These are phyloP conservation scores for Gaertneriomyces sp. DNA, from an alignment of 192 early-diverging fungal species.

Conservation along the genomic window DNA sequence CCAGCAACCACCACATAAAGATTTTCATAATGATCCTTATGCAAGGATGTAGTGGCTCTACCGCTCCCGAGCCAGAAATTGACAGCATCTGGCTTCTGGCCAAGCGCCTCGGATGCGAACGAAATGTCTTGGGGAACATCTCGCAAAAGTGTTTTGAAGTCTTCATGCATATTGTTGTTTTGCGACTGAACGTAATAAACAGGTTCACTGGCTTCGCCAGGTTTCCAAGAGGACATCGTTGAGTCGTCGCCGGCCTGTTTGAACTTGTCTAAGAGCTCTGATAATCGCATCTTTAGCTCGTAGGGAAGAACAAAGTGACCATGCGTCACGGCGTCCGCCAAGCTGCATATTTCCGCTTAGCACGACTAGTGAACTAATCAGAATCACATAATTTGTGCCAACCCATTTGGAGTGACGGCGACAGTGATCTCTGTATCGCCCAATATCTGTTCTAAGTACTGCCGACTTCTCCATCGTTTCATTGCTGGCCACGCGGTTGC, in stretches of 20 bases:
- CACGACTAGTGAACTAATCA: background rate
- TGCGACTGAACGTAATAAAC: conserved; percentile 48
- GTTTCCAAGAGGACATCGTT: conserved; percentile 1
- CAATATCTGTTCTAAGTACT: conserved; percentile 31
- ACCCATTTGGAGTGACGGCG: conserved; percentile 49
- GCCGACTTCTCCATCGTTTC: conserved; percentile 31
- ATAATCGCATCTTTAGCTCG: conserved; percentile 32
- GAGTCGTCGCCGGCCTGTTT: background rate
- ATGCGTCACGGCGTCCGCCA: conserved; percentile 44
- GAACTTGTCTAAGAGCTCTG: conserved; percentile 30
- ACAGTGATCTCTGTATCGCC: conserved; percentile 32
- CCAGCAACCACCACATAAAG: conserved; percentile 49
- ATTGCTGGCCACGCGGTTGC: conserved; percentile 40
- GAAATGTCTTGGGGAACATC: conserved; percentile 39
- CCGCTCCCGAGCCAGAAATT: conserved; percentile 52
- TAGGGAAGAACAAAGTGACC: conserved; percentile 44
- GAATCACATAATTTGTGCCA: background rate
- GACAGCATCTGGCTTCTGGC: conserved; percentile 42
- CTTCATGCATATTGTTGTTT: conserved; percentile 43
- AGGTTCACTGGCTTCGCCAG: conserved; percentile 7
- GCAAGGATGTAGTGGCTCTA: conserved; percentile 37
- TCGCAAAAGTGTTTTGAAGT: conserved; percentile 15
- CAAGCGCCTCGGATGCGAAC: conserved; percentile 40
- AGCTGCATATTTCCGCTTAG: conserved; percentile 12
- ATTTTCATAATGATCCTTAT: conserved; percentile 60